Base-by-base conservation (phyloP, 2,329 filamentous ascomycete species). In the Diaporthe citri region DNA sequence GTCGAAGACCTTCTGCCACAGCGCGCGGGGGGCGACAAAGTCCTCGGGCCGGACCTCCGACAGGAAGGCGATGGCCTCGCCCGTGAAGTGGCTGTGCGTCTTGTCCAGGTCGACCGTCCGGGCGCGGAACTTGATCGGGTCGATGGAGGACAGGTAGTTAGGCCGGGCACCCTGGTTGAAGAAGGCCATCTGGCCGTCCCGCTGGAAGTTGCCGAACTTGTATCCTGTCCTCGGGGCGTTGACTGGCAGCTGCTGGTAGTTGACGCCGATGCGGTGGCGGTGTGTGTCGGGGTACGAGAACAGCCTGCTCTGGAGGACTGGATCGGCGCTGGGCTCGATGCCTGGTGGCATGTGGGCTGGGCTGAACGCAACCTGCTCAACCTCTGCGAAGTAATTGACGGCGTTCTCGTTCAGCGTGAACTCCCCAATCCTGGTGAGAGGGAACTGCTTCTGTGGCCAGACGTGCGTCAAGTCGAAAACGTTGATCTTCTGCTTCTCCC, bases 161-260 rank as follows among this genome's bases (percentile, higher is more conserved):
- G 90, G 89, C 79, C 91, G 88, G 31, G 86, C 85, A 59, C 90
- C 90, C 78, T 91, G 90, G 84, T 92, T 92, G 73, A 94, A 93
- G 80, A 91, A 86, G 73, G 92, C 90, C 93, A 95, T 95, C 74
- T 82, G 80, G 20, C 94, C 94, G 79, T 95, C 93, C 76, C 93
- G 90, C 82, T 95, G 93, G 86, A 92, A 94, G 77, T 93, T 93
- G 78, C 72, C 74, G 17, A 74, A 76, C 66, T 93, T 87, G 87
- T 90, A 87, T 83, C 85, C 85, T 84, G 80, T 86, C 82, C 85
- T 86, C 0, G 90, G 88, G 69, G 86, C 86, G 83, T 93, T 93
- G 79, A 91, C 89, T 2, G 69, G 69, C 67, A 93, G 88, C 79
- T 92, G 90, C 77, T 91, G 88, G 82, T 91, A 92, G 84, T 93